Conservation (phyloP, 331 rosid species). For the Pyracantha coccinea region DNA sequence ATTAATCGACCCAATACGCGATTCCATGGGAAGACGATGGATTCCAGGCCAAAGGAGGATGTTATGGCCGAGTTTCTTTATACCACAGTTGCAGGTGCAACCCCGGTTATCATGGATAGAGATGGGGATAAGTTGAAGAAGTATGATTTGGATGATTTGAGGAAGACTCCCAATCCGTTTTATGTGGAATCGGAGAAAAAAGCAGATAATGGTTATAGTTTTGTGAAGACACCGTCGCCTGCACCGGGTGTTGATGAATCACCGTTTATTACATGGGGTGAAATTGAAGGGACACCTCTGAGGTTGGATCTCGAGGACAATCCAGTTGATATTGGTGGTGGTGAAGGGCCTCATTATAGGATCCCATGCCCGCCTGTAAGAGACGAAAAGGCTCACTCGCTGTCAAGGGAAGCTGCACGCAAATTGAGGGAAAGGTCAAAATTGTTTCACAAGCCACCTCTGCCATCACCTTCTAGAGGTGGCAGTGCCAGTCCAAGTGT, state of each 20-base stretch:
- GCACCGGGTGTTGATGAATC: constrained; percentile 91
- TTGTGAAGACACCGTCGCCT: constrained; percentile 87
- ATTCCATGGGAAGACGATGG: constrained; percentile 68
- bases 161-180: constrained; percentile 82
- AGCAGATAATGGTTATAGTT: constrained; percentile 80
- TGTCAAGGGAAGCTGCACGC: constrained; percentile 83
- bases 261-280: constrained; percentile 96
- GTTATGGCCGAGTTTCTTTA: constrained; percentile 67
- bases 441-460: constrained; percentile 80
- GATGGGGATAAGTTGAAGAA: constrained; percentile 66
- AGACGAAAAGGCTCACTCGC: constrained; percentile 85
- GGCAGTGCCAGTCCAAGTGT: constrained; percentile 90
- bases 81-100: constrained; percentile 71
- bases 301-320: constrained; percentile 87
- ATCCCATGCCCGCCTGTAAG: constrained; percentile 69
- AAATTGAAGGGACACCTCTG: constrained; percentile 88
- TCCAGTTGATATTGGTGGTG: constrained; percentile 74
- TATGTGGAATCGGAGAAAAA: constrained; percentile 71
- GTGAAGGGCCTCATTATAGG: constrained; percentile 85
- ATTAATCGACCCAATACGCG: constrained; percentile 54
- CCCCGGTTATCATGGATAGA: constrained; percentile 59
- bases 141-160: constrained; percentile 94
- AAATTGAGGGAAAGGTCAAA: constrained; percentile 79
- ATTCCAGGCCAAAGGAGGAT: constrained; percentile 73
- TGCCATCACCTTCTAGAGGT: constrained; percentile 80